A percentile compares a stretch with the other conserved stretches of the same genome.
phyloP scores from a whole-genome alignment of 345 rosid genomes.

The Acer saccharum region DNA sequence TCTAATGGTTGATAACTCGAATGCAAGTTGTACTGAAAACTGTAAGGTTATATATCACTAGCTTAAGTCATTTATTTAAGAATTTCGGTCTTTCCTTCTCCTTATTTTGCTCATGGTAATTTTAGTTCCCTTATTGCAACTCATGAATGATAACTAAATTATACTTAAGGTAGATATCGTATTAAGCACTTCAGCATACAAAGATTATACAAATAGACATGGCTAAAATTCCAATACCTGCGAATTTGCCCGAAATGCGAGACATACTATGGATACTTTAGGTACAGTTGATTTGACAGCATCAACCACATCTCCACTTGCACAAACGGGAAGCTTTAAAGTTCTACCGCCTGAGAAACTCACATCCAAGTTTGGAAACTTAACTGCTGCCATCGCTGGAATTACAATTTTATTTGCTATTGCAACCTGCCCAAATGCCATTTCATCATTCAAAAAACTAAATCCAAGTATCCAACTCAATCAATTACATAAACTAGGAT shows the following conservation, averaged over 20 bases:
- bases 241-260: slow-evolving; percentile 81
- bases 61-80: background rate
- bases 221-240: slow-evolving; percentile 48
- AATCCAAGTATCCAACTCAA: background rate
- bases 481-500: background rate
- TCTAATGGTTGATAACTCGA: background rate
- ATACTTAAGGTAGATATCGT: background rate
- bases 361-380: slow-evolving; percentile 70
- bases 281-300: slow-evolving; percentile 36
- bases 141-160: background rate
- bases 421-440: slow-evolving; percentile 58
- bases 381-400: slow-evolving; percentile 62
- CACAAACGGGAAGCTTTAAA: slow-evolving; percentile 62
- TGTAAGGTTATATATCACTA: background rate
- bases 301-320: slow-evolving; percentile 30
- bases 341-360: slow-evolving; percentile 49
- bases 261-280: slow-evolving; percentile 69
- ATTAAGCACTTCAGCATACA: background rate
- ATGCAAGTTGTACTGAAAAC: background rate
- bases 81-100: background rate
- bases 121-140: no score
- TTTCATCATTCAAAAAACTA: background rate
- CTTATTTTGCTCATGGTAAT: no score
- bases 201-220: background rate
- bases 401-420: slow-evolving; percentile 63